Evolutionary conservation across 345 rosid species (phyloP), one percentile per base, ranked within the genome.

Genomic region (Citrus trifoliata): DNA sequence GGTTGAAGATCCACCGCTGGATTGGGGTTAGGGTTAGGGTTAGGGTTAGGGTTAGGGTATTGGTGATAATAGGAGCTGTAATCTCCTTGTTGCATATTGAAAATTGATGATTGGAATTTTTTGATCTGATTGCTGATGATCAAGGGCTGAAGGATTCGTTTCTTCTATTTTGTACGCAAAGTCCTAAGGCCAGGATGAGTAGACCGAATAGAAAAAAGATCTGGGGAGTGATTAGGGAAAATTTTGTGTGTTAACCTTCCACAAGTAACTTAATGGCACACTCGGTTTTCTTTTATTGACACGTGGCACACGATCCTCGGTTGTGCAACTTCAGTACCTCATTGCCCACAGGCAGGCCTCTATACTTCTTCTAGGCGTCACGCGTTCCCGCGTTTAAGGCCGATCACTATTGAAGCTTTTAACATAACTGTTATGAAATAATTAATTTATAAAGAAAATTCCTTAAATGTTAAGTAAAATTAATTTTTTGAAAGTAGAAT

Each of bases 11-110:
- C 94, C 48, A 89, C 74, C 1, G 89, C 67, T 18, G 86, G 46
- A 76, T 78, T 85, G 4, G 86, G 86, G 46, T 72, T 80, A 0
- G 90, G 89, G 53, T 33, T 73, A 1, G 88, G 84, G 53, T 33
- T 73, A 1, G 88, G 84, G 79, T 66, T 83, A 58, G 92, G 87
- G 83, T 85, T 92, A 74, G 91, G 81, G 74, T 76, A 86, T 51
- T 87, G 91, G 16, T 84, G 84, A 65, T 89, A 90, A 46, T 87
- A 92, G 72, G 97, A 88, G 76, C 82, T 79, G 90, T 87, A 93
- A 65, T 96, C 98, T 78, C 97, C 98, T 79, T 86, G 97, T 67
- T 92, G 93, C 93, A 90, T 90, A 67, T 24, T 53, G 51, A 24
- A 9, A 14, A n/a, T 61, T 61, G 28, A 2, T 22, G 62, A 55